A percentile compares a stretch with the other conserved stretches of the same genome.
These are phyloP conservation scores for Epichloe hybrida DNA, from an alignment of 2,329 filamentous ascomycete species.

Conservation along the genomic window DNA sequence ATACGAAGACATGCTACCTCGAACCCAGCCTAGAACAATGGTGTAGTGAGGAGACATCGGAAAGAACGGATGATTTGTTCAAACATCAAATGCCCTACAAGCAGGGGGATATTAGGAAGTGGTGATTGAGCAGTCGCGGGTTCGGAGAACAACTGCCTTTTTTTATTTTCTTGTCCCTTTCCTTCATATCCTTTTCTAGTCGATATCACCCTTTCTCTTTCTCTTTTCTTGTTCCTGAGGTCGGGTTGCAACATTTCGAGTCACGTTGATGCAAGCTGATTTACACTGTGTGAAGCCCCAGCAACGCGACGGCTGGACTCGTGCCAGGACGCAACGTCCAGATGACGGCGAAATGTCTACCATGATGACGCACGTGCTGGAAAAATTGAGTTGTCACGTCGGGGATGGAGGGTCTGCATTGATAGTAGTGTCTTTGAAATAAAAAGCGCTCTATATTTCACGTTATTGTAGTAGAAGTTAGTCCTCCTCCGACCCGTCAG, in stretches of 20 bases:
- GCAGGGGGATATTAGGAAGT: background rate
- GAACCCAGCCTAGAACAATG: slow-evolving; percentile 33
- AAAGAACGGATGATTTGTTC: too few species aligned
- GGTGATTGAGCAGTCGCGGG: background rate
- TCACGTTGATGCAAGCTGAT: background rate
- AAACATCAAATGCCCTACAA: background rate
- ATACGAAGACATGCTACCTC: slow-evolving; percentile 45
- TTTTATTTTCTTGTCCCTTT: background rate
- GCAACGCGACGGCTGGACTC: background rate
- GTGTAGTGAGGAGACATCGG: slow-evolving; percentile 14
- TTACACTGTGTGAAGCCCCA: background rate
- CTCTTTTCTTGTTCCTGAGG: background rate
- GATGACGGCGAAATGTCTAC: background rate
- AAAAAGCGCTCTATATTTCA: background rate
- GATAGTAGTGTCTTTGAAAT: background rate
- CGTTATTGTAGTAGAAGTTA: background rate
- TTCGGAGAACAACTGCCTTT: background rate
- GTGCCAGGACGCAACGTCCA: background rate
- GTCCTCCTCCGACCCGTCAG: background rate
- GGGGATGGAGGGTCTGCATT: background rate
- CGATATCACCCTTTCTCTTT: background rate
- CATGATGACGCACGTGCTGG: background rate
- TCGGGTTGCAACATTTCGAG: background rate
- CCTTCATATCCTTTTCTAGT: background rate
- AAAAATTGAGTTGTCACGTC: background rate